phyloP scores from a whole-genome alignment of 129 eudicot species.

The Silybum marianum region DNA sequence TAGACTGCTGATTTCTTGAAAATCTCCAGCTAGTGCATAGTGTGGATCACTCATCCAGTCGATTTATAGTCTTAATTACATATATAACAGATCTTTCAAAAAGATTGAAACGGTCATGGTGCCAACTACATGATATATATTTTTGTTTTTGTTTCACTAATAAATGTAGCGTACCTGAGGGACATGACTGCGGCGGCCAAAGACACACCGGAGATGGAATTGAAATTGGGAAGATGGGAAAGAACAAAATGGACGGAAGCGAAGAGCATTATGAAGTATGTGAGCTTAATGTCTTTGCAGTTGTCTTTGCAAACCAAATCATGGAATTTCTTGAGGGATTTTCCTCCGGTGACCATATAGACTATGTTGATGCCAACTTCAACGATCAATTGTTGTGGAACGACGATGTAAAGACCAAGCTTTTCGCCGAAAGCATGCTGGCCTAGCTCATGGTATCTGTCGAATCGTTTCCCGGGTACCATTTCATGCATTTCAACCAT shows the following conservation, averaged over 20 bases:
- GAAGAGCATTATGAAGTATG: slow-evolving; percentile 68
- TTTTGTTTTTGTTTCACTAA: background rate
- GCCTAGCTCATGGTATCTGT: slow-evolving; percentile 58
- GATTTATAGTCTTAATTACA: background rate
- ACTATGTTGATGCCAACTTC: slow-evolving; percentile 56
- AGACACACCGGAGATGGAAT: slow-evolving; percentile 57
- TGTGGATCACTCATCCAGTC: background rate
- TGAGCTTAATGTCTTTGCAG: slow-evolving; percentile 47
- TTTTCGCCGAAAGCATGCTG: slow-evolving; percentile 60
- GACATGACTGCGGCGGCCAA: slow-evolving; percentile 73
- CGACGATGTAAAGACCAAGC: slow-evolving; percentile 52
- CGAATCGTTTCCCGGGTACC: slow-evolving; percentile 64
- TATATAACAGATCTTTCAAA: background rate
- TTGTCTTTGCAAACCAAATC: slow-evolving; percentile 36
- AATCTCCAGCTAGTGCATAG: no score
- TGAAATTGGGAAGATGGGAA: slow-evolving; percentile 68
- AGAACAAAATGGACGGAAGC: slow-evolving; percentile 67
- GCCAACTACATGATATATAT: background rate
- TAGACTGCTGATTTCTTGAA: no score
- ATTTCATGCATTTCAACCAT: slow-evolving; percentile 69
- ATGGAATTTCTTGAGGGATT: slow-evolving; percentile 44
- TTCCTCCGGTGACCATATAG: slow-evolving; percentile 71
- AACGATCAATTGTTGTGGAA: slow-evolving; percentile 53
- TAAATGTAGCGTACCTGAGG: slow-evolving; percentile 38
- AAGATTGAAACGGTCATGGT: background rate